Conservation (phyloP, 345 rosid genomes). For the Carallia brachiata region DNA sequence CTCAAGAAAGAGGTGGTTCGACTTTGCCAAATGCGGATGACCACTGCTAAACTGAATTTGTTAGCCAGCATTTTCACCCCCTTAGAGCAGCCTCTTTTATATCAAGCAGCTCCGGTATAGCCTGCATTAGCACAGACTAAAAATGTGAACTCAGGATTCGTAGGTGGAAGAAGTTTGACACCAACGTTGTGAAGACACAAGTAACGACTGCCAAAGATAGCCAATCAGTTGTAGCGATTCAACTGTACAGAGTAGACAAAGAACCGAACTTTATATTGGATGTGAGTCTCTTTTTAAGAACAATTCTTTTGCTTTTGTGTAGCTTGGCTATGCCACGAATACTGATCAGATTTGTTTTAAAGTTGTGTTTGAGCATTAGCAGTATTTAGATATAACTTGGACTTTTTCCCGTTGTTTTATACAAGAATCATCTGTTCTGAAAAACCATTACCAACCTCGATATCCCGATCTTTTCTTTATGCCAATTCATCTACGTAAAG, state of each 20-base stretch:
- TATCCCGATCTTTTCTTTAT: too few species aligned
- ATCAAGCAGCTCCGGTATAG: slow-evolving; percentile 23
- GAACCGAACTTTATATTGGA: slow-evolving; percentile 6
- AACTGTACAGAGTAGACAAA: slow-evolving; percentile 37
- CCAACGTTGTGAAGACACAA: slow-evolving; percentile 30
- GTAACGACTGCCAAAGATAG: too few species aligned
- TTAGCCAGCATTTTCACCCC: slow-evolving; percentile 40
- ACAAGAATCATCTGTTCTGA: too few species aligned
- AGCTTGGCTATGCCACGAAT: too few species aligned
- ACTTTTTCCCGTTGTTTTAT: too few species aligned
- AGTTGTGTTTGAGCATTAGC: too few species aligned
- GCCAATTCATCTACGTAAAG: too few species aligned
- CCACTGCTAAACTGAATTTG: slow-evolving; percentile 33
- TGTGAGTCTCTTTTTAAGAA: slow-evolving; percentile 10
- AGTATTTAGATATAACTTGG: too few species aligned
- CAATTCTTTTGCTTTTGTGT: background rate
- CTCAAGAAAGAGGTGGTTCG: slow-evolving; percentile 34
- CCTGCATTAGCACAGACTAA: slow-evolving; percentile 19
- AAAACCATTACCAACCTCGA: too few species aligned
- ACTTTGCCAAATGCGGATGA: slow-evolving; percentile 30
- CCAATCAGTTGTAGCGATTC: slow-evolving; percentile 17
- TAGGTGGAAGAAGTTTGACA: slow-evolving; percentile 23
- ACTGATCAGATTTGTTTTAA: too few species aligned
- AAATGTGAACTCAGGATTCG: slow-evolving; percentile 21
- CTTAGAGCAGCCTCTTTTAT: slow-evolving; percentile 26